Conservation (phyloP, 2,329 filamentous ascomycete genomes). For the Monilinia laxa region DNA sequence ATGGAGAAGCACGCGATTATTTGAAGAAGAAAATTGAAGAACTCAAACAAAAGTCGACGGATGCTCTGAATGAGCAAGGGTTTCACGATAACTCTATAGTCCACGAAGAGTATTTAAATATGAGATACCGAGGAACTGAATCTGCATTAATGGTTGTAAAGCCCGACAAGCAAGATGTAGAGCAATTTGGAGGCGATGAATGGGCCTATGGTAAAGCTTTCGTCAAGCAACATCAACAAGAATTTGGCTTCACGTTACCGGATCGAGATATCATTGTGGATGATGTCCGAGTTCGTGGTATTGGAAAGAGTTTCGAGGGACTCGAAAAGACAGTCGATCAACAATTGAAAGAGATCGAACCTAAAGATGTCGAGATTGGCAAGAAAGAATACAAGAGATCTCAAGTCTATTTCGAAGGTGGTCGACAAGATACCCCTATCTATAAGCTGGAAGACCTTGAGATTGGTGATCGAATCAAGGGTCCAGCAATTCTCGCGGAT, state of each 20-base stretch:
- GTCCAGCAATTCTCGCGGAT: slow-evolving; percentile 25
- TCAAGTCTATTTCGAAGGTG: slow-evolving; percentile 81
- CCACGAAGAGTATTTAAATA: slow-evolving; percentile 91
- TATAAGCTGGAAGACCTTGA: slow-evolving; percentile 78
- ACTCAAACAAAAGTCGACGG: slow-evolving; percentile 71
- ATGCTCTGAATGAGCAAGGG: slow-evolving; percentile 71
- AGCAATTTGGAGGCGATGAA: slow-evolving; percentile 62
- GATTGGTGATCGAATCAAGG: slow-evolving; percentile 20
- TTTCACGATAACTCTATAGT: slow-evolving; percentile 72
- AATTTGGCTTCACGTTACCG: slow-evolving; percentile 86
- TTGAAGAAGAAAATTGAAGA: slow-evolving; percentile 74
- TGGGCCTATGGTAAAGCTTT: slow-evolving; percentile 88
- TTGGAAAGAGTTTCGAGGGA: slow-evolving; percentile 82
- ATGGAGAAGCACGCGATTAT: slow-evolving; percentile 57
- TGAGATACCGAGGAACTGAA: slow-evolving; percentile 88
- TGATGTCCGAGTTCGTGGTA: slow-evolving; percentile 82
- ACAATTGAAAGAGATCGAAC: slow-evolving; percentile 70
- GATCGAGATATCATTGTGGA: slow-evolving; percentile 88
- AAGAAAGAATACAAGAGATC: slow-evolving; percentile 65
- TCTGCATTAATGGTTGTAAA: slow-evolving; percentile 87
- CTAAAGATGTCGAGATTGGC: slow-evolving; percentile 45
- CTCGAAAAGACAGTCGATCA: slow-evolving; percentile 80
- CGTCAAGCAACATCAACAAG: slow-evolving; percentile 81
- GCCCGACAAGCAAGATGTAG: slow-evolving; percentile 61
- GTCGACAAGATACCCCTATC: slow-evolving; percentile 73